Conservation (phyloP, 345 rosid genomes). For the Rhodamnia rubescens region DNA sequence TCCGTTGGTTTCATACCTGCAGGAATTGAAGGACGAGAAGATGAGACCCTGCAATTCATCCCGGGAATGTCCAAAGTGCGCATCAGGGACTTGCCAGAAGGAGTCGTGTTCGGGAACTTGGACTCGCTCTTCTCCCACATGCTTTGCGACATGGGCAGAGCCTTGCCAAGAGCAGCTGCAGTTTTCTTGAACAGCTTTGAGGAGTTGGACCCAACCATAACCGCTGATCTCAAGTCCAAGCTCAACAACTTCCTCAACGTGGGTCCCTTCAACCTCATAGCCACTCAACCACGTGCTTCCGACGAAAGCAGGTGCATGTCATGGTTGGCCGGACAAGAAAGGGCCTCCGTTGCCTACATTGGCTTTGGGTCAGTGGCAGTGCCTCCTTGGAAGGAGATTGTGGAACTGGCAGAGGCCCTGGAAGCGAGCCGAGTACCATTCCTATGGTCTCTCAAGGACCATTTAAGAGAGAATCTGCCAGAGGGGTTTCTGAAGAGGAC, state of each 20-base stretch:
- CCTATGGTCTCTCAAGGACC: slow-evolving; percentile 29
- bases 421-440: slow-evolving; percentile 16
- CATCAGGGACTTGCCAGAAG: slow-evolving; percentile 27
- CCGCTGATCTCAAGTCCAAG: slow-evolving; percentile 19
- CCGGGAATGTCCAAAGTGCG: slow-evolving; percentile 25
- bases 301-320: slow-evolving; percentile 11
- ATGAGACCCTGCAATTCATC: slow-evolving; percentile 14
- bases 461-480: slow-evolving; percentile 11
- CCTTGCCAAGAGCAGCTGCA: slow-evolving; percentile 19
- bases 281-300: background rate
- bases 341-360: slow-evolving; percentile 24
- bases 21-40: slow-evolving; percentile 8
- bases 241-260: slow-evolving; percentile 15
- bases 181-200: slow-evolving; percentile 30
- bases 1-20: background rate
- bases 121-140: slow-evolving; percentile 22
- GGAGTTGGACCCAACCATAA: slow-evolving; percentile 21
- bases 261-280: slow-evolving; percentile 22
- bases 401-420: slow-evolving; percentile 21
- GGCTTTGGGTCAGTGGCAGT: slow-evolving; percentile 24
- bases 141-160: slow-evolving; percentile 23
- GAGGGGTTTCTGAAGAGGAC: slow-evolving; percentile 22
- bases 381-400: slow-evolving; percentile 21
- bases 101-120: slow-evolving; percentile 18
- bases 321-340: slow-evolving; percentile 22